phyloP scores from a whole-genome alignment of 371 early-diverging fungal species.

The Catenaria anguillulae region DNA sequence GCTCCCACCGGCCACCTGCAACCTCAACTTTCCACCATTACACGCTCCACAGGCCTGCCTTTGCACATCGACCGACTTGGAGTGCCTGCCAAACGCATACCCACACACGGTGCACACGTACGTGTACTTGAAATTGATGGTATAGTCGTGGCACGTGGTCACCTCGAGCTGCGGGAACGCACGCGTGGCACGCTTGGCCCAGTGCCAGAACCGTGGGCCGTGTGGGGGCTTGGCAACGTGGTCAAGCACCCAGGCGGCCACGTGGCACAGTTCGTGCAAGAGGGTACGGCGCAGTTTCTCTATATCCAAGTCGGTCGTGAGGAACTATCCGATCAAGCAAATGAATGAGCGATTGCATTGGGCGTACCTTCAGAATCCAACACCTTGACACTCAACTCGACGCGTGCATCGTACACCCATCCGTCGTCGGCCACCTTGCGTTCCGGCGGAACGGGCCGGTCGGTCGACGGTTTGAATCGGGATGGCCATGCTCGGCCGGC shows the following conservation, averaged over 20 bases:
- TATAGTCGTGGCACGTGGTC: not conserved
- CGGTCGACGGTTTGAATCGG: slow-evolving; percentile 5
- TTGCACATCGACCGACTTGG: too few relatives aligned
- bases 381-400: slow-evolving; percentile 20
- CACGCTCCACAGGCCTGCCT: too few relatives aligned
- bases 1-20: too few relatives aligned
- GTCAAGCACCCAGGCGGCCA: slow-evolving; percentile 17
- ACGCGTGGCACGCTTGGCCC: too few relatives aligned
- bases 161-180: slow-evolving; percentile 5
- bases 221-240: slow-evolving; percentile 15
- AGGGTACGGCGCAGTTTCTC: slow-evolving; percentile 16
- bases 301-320: too few relatives aligned
- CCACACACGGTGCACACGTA: too few relatives aligned
- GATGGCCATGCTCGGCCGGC: too few relatives aligned
- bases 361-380: slow-evolving; percentile 13
- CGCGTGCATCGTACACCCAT: slow-evolving; percentile 9
- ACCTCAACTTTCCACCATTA: too few relatives aligned
- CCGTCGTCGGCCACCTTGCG: not conserved
- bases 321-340: too few relatives aligned
- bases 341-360: too few relatives aligned
- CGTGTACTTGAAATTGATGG: too few relatives aligned
- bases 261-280: slow-evolving; percentile 23
- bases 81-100: too few relatives aligned
- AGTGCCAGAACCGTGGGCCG: slow-evolving; percentile 7
- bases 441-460: slow-evolving; percentile 13